Base-by-base conservation (phyloP, 805 yeast species). In the Lachancea mirantina region DNA sequence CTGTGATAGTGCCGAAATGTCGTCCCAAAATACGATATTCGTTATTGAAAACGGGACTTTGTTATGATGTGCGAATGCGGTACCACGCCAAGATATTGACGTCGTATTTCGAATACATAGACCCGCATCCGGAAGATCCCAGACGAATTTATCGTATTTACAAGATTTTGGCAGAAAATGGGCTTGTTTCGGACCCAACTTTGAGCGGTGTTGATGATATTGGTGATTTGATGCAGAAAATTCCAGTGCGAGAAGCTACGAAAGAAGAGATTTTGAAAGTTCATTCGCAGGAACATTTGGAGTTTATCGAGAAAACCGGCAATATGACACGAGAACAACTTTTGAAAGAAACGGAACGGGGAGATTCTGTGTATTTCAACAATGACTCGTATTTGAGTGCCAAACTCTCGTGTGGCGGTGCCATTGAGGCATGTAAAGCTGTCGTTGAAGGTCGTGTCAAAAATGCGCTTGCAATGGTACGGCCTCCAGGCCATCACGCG, bases 401-500 rank as follows among this genome's bases (percentile, higher is more conserved):
- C 2, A 82, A 81, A 55, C 67, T 94, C 24, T 79, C 95, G 23
- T 89, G 96, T 55, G 99, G 99, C 35, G 97, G 98, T 22, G 80
- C 95, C 19, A 92, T 92, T 31, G 97, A 92, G 58, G 95, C 96
- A 1, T 88, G 97, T 57, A 75, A 76, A 43, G 95, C 97, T 0
- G 97, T 92, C 14, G 82, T 92, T 7, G 96, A 88, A 54, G 94
- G 95, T 3, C 65, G 70, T 35, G 97, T 89, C 19, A 85, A 85
- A 52, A 92, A 92, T 54, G 78, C 96, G 0, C 53, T 92, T 30
- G 99, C 98, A 0, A 84, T 92, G 6, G 95, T 92, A 10, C 74
- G 99, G 44, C 99, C 99, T 2, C 99, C 99, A 0, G 99, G 99
- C 5, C 99, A 92, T 62, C 99, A 92, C 54, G 97, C 98, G 1